Conservation (phyloP, 768 basidiomycete genomes). For the Tulasnella calospora region DNA sequence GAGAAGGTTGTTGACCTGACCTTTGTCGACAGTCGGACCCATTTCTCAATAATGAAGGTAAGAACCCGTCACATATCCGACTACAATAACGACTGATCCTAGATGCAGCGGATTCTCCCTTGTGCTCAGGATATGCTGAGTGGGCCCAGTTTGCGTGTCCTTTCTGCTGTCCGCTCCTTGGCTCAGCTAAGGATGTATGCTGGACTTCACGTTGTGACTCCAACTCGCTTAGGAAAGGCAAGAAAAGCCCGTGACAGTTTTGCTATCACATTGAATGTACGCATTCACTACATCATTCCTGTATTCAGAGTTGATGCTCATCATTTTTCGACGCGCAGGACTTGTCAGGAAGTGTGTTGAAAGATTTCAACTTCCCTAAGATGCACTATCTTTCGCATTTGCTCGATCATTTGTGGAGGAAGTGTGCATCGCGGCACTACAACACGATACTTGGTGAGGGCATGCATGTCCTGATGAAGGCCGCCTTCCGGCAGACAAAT, state of each 20-base stretch:
- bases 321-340: neutral
- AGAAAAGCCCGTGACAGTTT: neutral
- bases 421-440: neutral
- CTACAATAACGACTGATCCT: neutral
- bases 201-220: neutral
- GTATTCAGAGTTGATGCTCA: neutral
- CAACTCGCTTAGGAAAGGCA: neutral
- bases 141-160: neutral
- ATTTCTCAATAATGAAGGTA: slow-evolving; percentile 12
- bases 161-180: neutral
- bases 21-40: slow-evolving; percentile 1
- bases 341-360: neutral
- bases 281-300: neutral
- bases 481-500: slow-evolving; percentile 9
- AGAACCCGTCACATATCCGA: neutral
- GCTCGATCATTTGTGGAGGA: neutral
- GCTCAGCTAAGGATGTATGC: neutral
- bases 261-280: neutral
- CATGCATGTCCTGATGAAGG: slow-evolving; percentile 11
- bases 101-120: slow-evolving; percentile 1
- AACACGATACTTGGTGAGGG: slow-evolving; percentile 9
- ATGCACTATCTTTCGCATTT: neutral
- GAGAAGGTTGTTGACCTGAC: neutral
- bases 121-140: neutral
- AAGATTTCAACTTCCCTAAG: slow-evolving; percentile 5